Base-by-base conservation (phyloP, 2,329 filamentous ascomycete genomes). In the Exserohilum turcica region DNA sequence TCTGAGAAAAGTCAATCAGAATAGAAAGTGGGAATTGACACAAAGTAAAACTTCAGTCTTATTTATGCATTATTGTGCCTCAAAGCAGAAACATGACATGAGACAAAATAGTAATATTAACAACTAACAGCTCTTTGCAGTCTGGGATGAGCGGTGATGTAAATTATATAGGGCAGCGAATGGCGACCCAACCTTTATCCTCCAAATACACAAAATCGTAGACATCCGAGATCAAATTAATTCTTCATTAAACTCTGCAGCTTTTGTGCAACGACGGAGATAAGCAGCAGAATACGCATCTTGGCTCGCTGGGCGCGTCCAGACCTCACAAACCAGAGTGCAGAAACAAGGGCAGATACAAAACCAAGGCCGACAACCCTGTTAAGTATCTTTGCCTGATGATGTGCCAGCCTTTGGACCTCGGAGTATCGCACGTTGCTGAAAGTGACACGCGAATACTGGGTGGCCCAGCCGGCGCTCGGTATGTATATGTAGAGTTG, bases 381-480 rank as follows among this genome's bases (percentile, higher is more conserved):
- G 33, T 73, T 70, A 28, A 74, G 49, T 40, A 74, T 66, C 36
- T 55, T 63, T 2, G 71, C 67, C 43, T 74, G 72, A 40, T 59
- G 43, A 49, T 88, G 83, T 51, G 88, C 91, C 60, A 83, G 84
- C 33, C 77, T 79, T 29, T 91, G 82, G 3, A 97, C 89, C 56
- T 95, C 88, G 0, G 89, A 90, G 74, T 99, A 99, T 16, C 90
- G 80, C 76, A 96, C 89, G 67, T 96, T 97, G 54, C 91, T 91
- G 72, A 99, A 99, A 63, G 92, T 96, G 7, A 99, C 88, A 16
- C 93, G 84, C 0, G 89, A 86, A 71, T 99, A 99, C 76, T 96
- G 91, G 2, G 94, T 99, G 69, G 88, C 86, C 87, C 93, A 97
- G 0, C 93, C 94, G 10, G 92, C 76, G 21, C 82, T 78, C 0